phyloP scores from a whole-genome alignment of 768 basidiomycete species.

The Pseudohyphozyma bogoriensis region DNA sequence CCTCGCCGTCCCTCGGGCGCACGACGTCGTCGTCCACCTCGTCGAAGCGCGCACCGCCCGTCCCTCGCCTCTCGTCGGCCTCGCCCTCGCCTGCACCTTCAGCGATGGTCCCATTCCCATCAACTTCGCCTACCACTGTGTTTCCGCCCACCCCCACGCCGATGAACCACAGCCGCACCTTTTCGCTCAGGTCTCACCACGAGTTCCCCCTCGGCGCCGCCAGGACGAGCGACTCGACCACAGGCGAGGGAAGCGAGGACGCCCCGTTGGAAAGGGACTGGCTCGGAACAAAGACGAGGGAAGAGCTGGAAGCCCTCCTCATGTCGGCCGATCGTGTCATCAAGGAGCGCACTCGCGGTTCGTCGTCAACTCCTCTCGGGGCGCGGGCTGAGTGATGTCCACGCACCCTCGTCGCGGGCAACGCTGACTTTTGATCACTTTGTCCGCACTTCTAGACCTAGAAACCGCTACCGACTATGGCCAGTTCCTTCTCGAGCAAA shows the following conservation, averaged over 20 bases:
- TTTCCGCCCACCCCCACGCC: no score
- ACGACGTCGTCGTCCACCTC: no score
- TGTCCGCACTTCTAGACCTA: constrained; percentile 9
- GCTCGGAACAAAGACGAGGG: constrained; percentile 18
- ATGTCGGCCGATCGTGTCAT: constrained; percentile 28
- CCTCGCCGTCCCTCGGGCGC: no score
- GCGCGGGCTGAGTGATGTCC: neutral
- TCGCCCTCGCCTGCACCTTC: no score
- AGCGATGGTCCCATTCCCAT: no score
- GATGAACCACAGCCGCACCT: no score
- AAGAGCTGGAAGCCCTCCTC: constrained; percentile 30
- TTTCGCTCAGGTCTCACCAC: no score
- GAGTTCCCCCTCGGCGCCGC: neutral
- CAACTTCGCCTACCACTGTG: no score
- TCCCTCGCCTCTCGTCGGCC: no score
- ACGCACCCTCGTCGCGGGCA: neutral
- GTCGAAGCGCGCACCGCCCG: no score
- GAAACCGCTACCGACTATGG: constrained; percentile 14
- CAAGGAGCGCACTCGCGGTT: constrained; percentile 25
- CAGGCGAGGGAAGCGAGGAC: neutral
- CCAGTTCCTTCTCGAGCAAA: constrained; percentile 18
- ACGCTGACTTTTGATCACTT: neutral
- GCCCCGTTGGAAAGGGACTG: neutral
- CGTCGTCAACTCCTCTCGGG: neutral
- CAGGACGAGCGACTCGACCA: neutral